Base-by-base conservation (phyloP, 805 yeast species). In the Kluyveromyces nonfermentans region DNA sequence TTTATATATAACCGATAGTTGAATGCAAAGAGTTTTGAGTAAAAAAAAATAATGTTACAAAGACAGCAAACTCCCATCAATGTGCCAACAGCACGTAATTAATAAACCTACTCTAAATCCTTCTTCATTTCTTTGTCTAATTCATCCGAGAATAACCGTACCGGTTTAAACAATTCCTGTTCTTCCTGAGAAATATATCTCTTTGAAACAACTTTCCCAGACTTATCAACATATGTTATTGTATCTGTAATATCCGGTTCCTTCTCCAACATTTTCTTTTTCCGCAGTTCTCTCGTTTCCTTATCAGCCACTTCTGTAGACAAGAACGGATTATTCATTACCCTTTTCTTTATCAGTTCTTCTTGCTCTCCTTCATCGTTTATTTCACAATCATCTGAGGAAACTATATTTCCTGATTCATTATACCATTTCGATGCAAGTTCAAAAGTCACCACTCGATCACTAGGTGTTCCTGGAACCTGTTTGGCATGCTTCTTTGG, bases 381-480 rank as follows among this genome's bases (percentile, higher is more conserved):
- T 25, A 47, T 50, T 7, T 47, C 46, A 7, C 42, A 51, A 9
- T 39, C 42, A 31, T 54, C 60, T 20, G 49, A 53, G 9, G 52
- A 51, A 10, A 45, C n/a, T 10, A 33, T 39, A 17, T 43, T 50
- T 9, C 44, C 47, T 37, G 53, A 46, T 10, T 55, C 45, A 28
- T 64, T 59, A 34, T 63, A 55, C 70, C 71, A 68, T 36, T 62
- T 51, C 20, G 49, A 45, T 4, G 65, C 60, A 41, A 63, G 45
- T 16, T 60, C 59, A 35, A 55, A 55, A 5, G 66, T 56, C 8
- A 67, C 62, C 3, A 68, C 37, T 35, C 59, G 60, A 33, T 60
- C 60, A 35, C 59, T 54, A 9, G 73, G 73, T 0, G 73, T 69
- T 2, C 59, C 59, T 1, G 63, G 63, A 8, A 39, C 49, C 16